Evolutionary conservation across 2,329 filamentous ascomycete species (phyloP).

Genomic region (Microcera coccophila): DNA sequence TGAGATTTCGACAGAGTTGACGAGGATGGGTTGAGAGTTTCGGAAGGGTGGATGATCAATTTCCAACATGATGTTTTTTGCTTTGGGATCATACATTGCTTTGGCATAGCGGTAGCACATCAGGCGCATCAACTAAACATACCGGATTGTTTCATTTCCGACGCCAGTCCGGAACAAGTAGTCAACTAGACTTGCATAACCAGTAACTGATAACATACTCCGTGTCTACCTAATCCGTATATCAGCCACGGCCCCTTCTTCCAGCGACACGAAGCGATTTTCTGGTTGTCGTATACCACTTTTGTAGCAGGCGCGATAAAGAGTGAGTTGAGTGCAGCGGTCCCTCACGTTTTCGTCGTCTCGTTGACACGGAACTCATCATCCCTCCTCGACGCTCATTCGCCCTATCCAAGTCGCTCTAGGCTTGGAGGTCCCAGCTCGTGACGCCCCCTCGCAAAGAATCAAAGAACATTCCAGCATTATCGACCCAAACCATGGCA

Average conservation of each 20-base stretch:
- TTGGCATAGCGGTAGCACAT: too few species aligned
- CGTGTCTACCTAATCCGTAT: slow-evolving; percentile 29
- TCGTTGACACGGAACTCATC: slow-evolving; percentile 13
- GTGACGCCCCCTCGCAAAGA: slow-evolving; percentile 24
- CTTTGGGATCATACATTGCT: too few species aligned
- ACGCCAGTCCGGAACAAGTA: neutral
- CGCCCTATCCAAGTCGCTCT: slow-evolving; percentile 26
- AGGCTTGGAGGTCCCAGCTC: slow-evolving; percentile 16
- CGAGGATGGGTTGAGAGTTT: too few species aligned
- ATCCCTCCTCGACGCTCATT: slow-evolving; percentile 18
- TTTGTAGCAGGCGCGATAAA: slow-evolving; percentile 16
- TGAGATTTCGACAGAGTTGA: neutral
- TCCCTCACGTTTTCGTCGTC: slow-evolving; percentile 10
- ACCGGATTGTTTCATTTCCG: neutral
- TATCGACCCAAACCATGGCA: slow-evolving; percentile 26
- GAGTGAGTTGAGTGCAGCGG: slow-evolving; percentile 12
- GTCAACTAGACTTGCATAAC: slow-evolving; percentile 6
- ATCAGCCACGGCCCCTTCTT: slow-evolving; percentile 25
- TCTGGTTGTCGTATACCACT: slow-evolving; percentile 26
- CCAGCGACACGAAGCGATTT: slow-evolving; percentile 21
- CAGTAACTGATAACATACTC: slow-evolving; percentile 22
- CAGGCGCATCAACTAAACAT: too few species aligned
- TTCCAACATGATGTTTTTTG: too few species aligned
- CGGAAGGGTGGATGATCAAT: too few species aligned
- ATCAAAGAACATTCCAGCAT: slow-evolving; percentile 28